phyloP scores from a whole-genome alignment of 176 grass and related monocot species.

The Areca catechu region DNA sequence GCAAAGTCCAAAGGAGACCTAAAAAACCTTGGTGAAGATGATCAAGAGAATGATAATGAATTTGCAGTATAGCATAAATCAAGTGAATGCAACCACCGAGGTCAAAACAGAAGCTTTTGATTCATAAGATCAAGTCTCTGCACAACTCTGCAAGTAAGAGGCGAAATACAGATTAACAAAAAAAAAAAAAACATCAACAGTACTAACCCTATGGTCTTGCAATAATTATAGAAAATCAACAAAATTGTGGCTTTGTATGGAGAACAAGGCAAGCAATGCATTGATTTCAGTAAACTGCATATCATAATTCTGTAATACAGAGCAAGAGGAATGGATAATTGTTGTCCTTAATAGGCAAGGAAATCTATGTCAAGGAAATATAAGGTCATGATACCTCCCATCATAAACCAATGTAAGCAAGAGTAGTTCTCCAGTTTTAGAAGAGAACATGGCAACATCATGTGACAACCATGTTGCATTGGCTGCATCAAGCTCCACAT shows the following conservation, averaged over 20 bases:
- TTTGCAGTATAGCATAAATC: too few relatives aligned
- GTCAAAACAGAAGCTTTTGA: slow-evolving; percentile 87
- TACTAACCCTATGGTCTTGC: too few relatives aligned
- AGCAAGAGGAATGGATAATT: neutral
- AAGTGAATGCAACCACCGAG: slow-evolving; percentile 51
- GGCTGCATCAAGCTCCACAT: slow-evolving; percentile 84
- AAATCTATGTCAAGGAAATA: neutral
- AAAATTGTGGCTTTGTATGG: neutral
- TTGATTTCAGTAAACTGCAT: neutral
- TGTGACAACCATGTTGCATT: slow-evolving; percentile 83
- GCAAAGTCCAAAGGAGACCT: too few relatives aligned
- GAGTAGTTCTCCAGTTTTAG: slow-evolving; percentile 76
- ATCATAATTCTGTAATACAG: neutral
- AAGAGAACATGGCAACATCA: slow-evolving; percentile 77
- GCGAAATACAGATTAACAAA: too few relatives aligned
- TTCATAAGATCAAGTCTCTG: slow-evolving; percentile 92
- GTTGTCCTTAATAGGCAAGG: neutral
- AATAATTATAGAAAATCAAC: neutral
- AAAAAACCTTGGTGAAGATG: too few relatives aligned
- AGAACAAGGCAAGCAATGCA: neutral
- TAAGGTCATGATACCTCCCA: slow-evolving; percentile 38
- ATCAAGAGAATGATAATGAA: too few relatives aligned
- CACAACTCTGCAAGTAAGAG: slow-evolving; percentile 52
- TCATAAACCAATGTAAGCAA: slow-evolving; percentile 75
- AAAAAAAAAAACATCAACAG: too few relatives aligned